Base-by-base conservation (phyloP, 371 early-diverging fungal species). In the Rhizopus stolonifer region DNA sequence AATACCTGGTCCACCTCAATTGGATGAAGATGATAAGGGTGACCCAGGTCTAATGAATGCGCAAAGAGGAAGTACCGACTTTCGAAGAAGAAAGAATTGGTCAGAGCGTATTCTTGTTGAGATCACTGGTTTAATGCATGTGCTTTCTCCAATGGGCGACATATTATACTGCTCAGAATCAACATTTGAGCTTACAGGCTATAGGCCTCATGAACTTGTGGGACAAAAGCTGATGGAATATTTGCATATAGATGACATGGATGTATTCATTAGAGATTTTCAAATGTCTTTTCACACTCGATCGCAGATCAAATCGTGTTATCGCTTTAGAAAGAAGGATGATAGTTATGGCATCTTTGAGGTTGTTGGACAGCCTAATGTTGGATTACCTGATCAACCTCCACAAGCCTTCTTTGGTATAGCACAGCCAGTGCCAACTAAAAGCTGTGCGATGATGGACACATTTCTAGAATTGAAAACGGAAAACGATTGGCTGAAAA, bases 131-230 rank as follows among this genome's bases (percentile, higher is more conserved):
- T 61, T 83, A 21, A 42, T 84, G 2, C 81, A 81, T 67, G 88
- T 87, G 2, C 58, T 85, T 8, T 74, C 79, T 14, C 79, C 83
- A 0, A 50, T 67, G 10, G 83, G 80, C 17, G 72, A 69, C 44
- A 70, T 87, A 26, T 39, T 83, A 34, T 84, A 76, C 58, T 79
- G 81, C 45, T 81, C 82, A 15, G 82, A 83, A 4, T 81, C 85
- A 0, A 76, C 74, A 1, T 34, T 60, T 15, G 72, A 79, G 36
- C 54, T 79, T 25, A 72, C 84, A 13, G 84, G 84, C 0, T 82
- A 80, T 53, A 47, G 73, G 6, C 77, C 80, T 0, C 77, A 79
- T 14, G 85, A 87, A 40, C 59, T 85, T 15, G 65, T 80, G 1
- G 82, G 82, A 10, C 68, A 73, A 8, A 61, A 67, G 8, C 43